phyloP scores from a whole-genome alignment of 1,284 basidiomycete genomes.

The Puccinia novopanici region DNA sequence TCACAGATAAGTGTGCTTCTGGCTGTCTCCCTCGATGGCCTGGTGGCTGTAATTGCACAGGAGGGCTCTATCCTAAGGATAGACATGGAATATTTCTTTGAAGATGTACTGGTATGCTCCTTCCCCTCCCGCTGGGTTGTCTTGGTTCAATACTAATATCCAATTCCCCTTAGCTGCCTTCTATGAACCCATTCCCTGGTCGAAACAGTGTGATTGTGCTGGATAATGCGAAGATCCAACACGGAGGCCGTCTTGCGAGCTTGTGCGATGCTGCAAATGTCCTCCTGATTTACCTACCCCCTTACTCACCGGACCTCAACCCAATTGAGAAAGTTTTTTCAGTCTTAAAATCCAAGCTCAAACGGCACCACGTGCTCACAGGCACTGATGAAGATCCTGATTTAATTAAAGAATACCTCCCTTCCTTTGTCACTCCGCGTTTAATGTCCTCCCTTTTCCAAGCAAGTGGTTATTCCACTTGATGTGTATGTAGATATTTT shows the following conservation, averaged over 20 bases:
- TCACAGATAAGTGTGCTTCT: background rate
- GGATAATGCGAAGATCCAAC: slow-evolving; percentile 23
- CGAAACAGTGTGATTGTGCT: background rate
- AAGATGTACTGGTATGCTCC: background rate
- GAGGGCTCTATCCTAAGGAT: background rate
- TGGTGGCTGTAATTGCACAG: background rate
- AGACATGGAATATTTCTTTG: background rate
- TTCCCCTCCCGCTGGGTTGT: no score
- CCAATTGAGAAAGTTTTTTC: slow-evolving; percentile 32
- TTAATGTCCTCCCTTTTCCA: no score
- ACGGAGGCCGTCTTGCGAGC: background rate
- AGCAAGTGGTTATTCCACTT: no score
- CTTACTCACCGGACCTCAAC: slow-evolving; percentile 31
- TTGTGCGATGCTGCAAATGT: background rate
- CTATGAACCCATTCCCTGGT: background rate
- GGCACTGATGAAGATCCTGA: background rate
- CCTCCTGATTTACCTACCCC: slow-evolving; percentile 12
- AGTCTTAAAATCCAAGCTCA: background rate
- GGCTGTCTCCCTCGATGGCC: background rate
- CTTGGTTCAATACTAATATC: no score
- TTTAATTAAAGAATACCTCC: background rate
- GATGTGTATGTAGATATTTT: no score
- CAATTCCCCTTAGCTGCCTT: no score
- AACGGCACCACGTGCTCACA: background rate
- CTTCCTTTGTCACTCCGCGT: no score